phyloP scores from a whole-genome alignment of 2,329 filamentous ascomycete genomes.

The Fusarium tjaetaba region DNA sequence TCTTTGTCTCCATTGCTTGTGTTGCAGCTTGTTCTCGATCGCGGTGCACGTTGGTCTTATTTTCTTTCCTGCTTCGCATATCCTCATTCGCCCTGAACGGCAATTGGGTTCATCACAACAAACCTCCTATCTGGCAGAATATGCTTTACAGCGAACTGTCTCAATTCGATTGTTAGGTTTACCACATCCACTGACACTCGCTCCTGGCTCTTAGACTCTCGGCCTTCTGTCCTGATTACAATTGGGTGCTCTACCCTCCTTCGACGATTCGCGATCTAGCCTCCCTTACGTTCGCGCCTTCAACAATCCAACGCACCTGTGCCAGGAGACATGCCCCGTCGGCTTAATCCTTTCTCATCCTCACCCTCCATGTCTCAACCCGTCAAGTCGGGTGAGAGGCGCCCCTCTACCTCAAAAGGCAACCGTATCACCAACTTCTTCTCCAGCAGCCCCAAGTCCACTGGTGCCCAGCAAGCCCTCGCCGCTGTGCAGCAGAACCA shows the following conservation, averaged over 20 bases:
- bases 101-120: background rate
- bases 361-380: slow-evolving; percentile 58
- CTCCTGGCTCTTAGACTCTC: slow-evolving; percentile 15
- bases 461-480: slow-evolving; percentile 73
- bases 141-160: slow-evolving; percentile 26
- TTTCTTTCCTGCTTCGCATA: background rate
- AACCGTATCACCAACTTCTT: slow-evolving; percentile 87
- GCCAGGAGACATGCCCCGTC: slow-evolving; percentile 65
- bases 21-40: slow-evolving; percentile 13
- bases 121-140: slow-evolving; percentile 23
- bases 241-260: slow-evolving; percentile 6
- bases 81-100: slow-evolving; percentile 9
- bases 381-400: slow-evolving; percentile 65
- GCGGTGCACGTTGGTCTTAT: slow-evolving; percentile 17
- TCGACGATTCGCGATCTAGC: slow-evolving; percentile 12
- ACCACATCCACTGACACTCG: slow-evolving; percentile 20
- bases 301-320: slow-evolving; percentile 21
- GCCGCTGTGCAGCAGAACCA: slow-evolving; percentile 71
- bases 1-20: slow-evolving; percentile 19
- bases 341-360: slow-evolving; percentile 67
- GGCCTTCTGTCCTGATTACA: background rate
- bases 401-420: slow-evolving; percentile 72
- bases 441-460: slow-evolving; percentile 80
- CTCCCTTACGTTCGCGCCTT: slow-evolving; percentile 13
- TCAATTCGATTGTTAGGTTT: slow-evolving; percentile 17